Evolutionary conservation across 2,329 filamentous ascomycete species (phyloP).

Genomic region (Colletotrichum tropicicola): DNA sequence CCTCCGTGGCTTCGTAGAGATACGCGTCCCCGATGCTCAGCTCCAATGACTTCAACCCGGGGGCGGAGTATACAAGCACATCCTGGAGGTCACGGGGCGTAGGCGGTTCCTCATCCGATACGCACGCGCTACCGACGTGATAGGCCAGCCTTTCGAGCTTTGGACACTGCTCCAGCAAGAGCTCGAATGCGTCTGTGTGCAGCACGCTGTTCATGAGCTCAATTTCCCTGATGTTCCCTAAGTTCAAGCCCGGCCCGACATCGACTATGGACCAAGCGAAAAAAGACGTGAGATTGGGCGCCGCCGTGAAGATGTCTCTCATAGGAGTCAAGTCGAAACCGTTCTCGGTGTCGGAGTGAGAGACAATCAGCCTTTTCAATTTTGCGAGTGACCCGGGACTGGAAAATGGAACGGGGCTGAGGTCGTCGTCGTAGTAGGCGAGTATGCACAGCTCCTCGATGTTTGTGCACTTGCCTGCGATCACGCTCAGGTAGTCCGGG

Average conservation of each 20-base stretch:
- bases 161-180: neutral
- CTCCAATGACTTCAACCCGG: neutral
- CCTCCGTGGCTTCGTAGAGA: neutral
- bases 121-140: neutral
- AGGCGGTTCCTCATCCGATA: neutral
- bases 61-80: neutral
- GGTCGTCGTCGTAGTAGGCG: neutral
- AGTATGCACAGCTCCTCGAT: neutral
- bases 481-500: neutral
- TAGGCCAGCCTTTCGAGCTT: neutral
- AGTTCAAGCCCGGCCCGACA: neutral
- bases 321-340: neutral
- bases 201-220: neutral
- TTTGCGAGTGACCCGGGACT: neutral
- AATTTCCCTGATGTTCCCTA: neutral
- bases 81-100: neutral
- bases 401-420: neutral
- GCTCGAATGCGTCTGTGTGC: neutral
- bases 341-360: neutral
- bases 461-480: neutral
- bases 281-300: neutral
- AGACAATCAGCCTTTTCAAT: neutral
- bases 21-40: neutral
- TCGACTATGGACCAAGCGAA: neutral
- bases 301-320: neutral